Evolutionary conservation across 345 rosid genomes (phyloP).

Genomic region (Linum lewisii): DNA sequence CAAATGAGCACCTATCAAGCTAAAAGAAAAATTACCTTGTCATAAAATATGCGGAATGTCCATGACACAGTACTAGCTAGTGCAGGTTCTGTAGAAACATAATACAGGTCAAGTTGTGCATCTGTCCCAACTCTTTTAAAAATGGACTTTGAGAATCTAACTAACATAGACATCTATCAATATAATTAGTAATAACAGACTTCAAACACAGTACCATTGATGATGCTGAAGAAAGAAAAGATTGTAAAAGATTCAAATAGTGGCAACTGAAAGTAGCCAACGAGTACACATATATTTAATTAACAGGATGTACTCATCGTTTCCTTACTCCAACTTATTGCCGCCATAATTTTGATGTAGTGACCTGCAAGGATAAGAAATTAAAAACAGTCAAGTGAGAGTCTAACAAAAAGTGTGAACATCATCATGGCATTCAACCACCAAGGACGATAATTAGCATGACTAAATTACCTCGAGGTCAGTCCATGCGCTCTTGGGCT

Average conservation of each 20-base stretch:
- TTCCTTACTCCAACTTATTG: constrained; percentile 79
- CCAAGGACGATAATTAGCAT: constrained; percentile 31
- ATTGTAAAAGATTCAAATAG: neutral
- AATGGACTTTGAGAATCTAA: no score
- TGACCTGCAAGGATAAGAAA: constrained; percentile 46
- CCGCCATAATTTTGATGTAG: constrained; percentile 68
- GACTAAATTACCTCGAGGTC: constrained; percentile 42
- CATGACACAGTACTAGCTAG: constrained; percentile 84
- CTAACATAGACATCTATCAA: no score
- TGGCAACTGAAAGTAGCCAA: neutral
- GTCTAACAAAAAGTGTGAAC: neutral
- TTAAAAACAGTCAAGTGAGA: constrained; percentile 13
- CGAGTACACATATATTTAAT: neutral
- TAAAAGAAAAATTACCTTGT: constrained; percentile 48
- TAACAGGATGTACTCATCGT: constrained; percentile 3
- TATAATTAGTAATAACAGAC: neutral
- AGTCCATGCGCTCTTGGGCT: constrained; percentile 56
- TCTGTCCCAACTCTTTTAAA: no score
- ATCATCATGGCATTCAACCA: constrained; percentile 3
- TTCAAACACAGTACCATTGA: neutral
- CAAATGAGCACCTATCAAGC: constrained; percentile 2
- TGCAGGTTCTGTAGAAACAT: constrained; percentile 61
- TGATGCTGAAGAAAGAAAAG: neutral
- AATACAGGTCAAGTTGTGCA: neutral
- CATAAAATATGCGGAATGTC: constrained; percentile 86